Evolutionary conservation across 257 asterid genomes (phyloP).

Genomic region (Knoxia roxburghii): DNA sequence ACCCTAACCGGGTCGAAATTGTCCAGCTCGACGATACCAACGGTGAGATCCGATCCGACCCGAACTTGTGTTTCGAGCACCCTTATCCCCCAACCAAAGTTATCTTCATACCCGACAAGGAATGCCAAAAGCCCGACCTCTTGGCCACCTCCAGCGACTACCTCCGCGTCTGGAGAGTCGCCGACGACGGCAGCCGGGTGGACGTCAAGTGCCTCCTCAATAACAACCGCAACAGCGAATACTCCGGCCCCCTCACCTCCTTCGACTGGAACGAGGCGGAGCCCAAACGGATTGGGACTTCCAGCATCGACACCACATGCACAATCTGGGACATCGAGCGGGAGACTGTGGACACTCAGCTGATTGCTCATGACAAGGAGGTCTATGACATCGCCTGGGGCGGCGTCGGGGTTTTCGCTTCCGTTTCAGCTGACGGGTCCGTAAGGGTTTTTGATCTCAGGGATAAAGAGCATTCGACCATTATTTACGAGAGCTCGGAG

Average conservation of each 20-base stretch:
- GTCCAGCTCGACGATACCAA: slow-evolving; percentile 82
- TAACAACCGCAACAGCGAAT: slow-evolving; percentile 83
- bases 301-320: slow-evolving; percentile 89
- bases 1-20: slow-evolving; percentile 76
- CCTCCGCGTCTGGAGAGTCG: slow-evolving; percentile 81
- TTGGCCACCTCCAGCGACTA: slow-evolving; percentile 86
- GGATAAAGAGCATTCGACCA: slow-evolving; percentile 95
- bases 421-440: slow-evolving; percentile 93
- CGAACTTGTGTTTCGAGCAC: slow-evolving; percentile 77
- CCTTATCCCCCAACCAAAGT: slow-evolving; percentile 93
- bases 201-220: slow-evolving; percentile 62
- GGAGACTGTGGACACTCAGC: slow-evolving; percentile 92
- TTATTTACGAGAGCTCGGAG: slow-evolving; percentile 92
- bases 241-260: slow-evolving; percentile 80
- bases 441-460: slow-evolving; percentile 96
- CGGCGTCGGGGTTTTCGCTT: slow-evolving; percentile 93
- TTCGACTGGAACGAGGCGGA: slow-evolving; percentile 99
- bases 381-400: slow-evolving; percentile 99
- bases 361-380: slow-evolving; percentile 98
- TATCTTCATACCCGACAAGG: slow-evolving; percentile 87
- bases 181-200: slow-evolving; percentile 49
- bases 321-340: slow-evolving; percentile 97
- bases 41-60: slow-evolving; percentile 83
- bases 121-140: slow-evolving; percentile 84
- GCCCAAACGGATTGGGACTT: slow-evolving; percentile 88